Evolutionary conservation across 2,329 filamentous ascomycete species (phyloP).

Genomic region (Neofusicoccum parvum): DNA sequence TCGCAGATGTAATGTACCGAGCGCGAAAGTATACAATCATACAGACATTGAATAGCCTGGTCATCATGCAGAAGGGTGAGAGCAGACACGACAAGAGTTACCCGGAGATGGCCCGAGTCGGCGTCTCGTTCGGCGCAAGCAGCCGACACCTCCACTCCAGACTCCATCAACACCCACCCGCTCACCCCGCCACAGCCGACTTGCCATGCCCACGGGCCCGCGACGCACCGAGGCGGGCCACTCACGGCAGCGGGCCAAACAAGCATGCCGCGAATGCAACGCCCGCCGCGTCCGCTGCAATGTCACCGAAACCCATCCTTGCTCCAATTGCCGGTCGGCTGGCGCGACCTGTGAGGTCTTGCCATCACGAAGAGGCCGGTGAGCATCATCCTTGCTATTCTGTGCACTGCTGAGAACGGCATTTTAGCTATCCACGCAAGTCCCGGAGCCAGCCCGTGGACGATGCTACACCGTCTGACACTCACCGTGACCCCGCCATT

Average conservation of each 20-base stretch:
- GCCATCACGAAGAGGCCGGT: constrained; percentile 48
- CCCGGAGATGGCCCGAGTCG: not conserved
- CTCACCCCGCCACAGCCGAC: not conserved
- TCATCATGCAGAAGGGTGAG: no score
- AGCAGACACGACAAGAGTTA: not conserved
- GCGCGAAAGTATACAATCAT: no score
- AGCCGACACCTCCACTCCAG: not conserved
- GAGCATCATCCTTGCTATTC: constrained; percentile 31
- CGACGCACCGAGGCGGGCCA: not conserved
- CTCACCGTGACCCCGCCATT: not conserved
- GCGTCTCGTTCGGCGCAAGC: not conserved
- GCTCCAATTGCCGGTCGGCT: constrained; percentile 44
- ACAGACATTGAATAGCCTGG: no score
- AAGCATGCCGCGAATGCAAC: constrained; percentile 49
- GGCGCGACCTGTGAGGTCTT: constrained; percentile 45
- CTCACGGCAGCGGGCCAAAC: constrained; percentile 38
- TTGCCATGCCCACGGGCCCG: not conserved
- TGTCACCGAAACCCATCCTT: constrained; percentile 49
- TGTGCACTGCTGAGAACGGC: constrained; percentile 25
- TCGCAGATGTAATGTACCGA: no score
- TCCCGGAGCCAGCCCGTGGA: not conserved
- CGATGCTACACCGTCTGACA: not conserved
- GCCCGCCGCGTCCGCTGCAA: constrained; percentile 50
- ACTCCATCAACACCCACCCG: not conserved
- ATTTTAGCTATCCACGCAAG: constrained; percentile 4